phyloP scores from a whole-genome alignment of 73 alveolate species.

The Paramecium sonneborni region DNA sequence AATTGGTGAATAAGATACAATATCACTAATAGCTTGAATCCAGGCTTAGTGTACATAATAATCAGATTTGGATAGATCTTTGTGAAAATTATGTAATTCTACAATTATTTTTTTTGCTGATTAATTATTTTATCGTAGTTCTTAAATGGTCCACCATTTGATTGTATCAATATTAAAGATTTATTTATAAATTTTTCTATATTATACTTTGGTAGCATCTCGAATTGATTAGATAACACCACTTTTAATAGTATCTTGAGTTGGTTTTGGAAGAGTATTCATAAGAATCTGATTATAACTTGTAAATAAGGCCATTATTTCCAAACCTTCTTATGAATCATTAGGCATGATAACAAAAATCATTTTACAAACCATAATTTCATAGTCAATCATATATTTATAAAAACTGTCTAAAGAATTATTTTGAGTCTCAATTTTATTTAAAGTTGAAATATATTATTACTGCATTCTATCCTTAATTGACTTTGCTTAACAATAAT shows the following conservation, averaged over 20 bases:
- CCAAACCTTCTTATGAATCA: neutral
- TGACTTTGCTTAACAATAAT: conserved; percentile 23
- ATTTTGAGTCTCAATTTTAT: neutral
- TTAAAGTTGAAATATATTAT: neutral
- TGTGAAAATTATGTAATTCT: neutral
- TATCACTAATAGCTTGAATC: neutral
- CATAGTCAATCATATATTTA: neutral
- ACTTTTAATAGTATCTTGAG: neutral
- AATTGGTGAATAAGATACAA: neutral
- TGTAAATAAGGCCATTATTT: neutral
- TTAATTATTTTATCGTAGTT: neutral
- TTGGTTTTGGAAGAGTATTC: neutral
- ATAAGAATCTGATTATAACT: neutral
- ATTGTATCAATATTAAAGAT: neutral
- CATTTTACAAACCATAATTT: neutral
- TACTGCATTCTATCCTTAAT: neutral
- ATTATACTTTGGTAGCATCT: neutral
- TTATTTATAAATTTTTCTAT: neutral
- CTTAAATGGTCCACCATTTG: neutral
- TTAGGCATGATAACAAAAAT: neutral
- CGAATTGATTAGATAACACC: neutral
- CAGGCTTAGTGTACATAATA: neutral
- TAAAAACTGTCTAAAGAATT: neutral
- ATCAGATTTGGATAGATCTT: conserved; percentile 1
- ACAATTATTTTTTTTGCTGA: neutral